Base-by-base conservation (phyloP, 352 stramenopile genomes). In the Peronosclerospora sorghi region DNA sequence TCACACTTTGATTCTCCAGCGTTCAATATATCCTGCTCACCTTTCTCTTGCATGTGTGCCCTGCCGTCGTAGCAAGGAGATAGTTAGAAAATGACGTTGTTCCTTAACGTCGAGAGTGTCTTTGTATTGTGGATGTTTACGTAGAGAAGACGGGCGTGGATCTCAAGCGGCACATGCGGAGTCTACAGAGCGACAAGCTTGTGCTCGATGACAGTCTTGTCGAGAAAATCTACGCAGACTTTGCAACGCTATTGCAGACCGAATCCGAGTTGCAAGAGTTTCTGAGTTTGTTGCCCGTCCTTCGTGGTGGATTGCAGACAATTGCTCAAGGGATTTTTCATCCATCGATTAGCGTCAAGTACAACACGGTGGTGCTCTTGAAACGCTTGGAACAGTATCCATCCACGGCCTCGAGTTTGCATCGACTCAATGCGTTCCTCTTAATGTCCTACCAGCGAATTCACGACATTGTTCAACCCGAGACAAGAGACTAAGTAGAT, bases 311-410 rank as follows among this genome's bases (percentile, higher is more conserved):
- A 0, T 68, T 93, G 17, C 76, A 89, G 45, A 77, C 74, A 1
- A 72, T 93, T 41, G 81, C 81, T 5, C 78, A 91, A 41, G 81
- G 81, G 10, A 85, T 93, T 15, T 93, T 90, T 38, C 81, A 93
- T 49, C 48, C 76, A 18, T 89, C 73, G 1, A 91, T 91, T 46
- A 82, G 78, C 27, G 77, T 93, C 54, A 91, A 93, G 56, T 74
- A 91, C 64, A 93, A 93, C 52, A 91, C 81, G 0, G 78, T 93
- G 29, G 56, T 89, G 23, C 54, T 93, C 28, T 69, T 93, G 13
- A 83, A 93, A 61, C 72, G 81, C n/a, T 65, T 91, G 19, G 81
- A 93, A 50, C 66, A 76, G 41, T 89, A 80, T 30, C 58, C 72
- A 15, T 84, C 81, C 7, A 93, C 81, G 0, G 58, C 69, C 4